phyloP scores from a whole-genome alignment of 495 filamentous ascomycete genomes.

The Podospora pseudoanserina region DNA sequence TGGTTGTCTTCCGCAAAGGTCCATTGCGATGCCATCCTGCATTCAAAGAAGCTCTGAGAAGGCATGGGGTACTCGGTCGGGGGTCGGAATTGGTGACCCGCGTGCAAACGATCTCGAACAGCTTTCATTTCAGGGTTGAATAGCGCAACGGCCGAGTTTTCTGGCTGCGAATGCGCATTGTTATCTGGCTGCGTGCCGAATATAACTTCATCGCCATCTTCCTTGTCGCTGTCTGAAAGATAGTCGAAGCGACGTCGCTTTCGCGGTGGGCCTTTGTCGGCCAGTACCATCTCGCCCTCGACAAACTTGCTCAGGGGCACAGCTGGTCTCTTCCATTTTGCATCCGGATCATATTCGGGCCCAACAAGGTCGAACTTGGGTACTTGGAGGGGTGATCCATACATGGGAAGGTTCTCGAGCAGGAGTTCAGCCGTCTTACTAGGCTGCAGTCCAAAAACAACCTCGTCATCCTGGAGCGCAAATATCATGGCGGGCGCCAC shows the following conservation, averaged over 20 bases:
- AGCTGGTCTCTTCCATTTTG: slow-evolving; percentile 69
- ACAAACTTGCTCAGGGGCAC: slow-evolving; percentile 85
- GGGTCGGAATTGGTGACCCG: slow-evolving; percentile 89
- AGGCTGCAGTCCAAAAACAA: slow-evolving; percentile 71
- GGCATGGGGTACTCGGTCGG: slow-evolving; percentile 88
- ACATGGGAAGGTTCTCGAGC: slow-evolving; percentile 80
- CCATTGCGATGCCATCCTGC: slow-evolving; percentile 82
- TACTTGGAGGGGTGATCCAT: slow-evolving; percentile 59
- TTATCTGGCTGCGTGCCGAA: slow-evolving; percentile 44
- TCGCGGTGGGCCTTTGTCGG: slow-evolving; percentile 59
- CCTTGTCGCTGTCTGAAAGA: slow-evolving; percentile 61
- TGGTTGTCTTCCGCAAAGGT: slow-evolving; percentile 84
- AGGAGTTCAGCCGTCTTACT: slow-evolving; percentile 75
- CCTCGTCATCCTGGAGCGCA: slow-evolving; percentile 73
- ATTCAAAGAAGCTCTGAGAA: slow-evolving; percentile 82
- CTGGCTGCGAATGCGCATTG: slow-evolving; percentile 54
- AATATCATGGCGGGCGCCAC: slow-evolving; percentile 75
- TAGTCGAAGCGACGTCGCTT: slow-evolving; percentile 81
- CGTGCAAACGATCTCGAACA: slow-evolving; percentile 84
- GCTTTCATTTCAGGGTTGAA: slow-evolving; percentile 87
- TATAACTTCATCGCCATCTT: slow-evolving; percentile 48
- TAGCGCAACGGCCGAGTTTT: slow-evolving; percentile 74
- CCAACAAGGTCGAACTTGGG: slow-evolving; percentile 53
- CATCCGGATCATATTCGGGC: slow-evolving; percentile 60
- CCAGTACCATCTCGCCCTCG: slow-evolving; percentile 71